Evolutionary conservation across 1,284 basidiomycete species (phyloP), one percentile per base, ranked within the genome.

Genomic region (Hemileia vastatrix): DNA sequence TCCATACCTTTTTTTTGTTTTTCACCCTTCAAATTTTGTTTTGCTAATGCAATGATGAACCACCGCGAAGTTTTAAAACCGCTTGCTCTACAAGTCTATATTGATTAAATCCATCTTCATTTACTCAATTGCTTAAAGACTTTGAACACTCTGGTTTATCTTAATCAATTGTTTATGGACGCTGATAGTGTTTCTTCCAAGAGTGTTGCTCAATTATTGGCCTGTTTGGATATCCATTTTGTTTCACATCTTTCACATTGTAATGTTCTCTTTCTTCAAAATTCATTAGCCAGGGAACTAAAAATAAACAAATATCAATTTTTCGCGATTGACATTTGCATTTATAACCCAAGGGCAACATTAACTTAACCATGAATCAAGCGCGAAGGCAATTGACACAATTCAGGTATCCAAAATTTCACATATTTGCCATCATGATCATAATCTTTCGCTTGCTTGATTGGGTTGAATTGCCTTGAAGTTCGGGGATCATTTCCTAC

Each of bases 371-470:
- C 49, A 57, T 77, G 77, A 11, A 77, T 68, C 33, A 68, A 68
- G 51, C 68, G 63, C 9, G 68, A 45, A 19, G 75, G 74, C 40
- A 81, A 68, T 15, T 74, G 69, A 33, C 75, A 70, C 24, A 82
- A 75, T 54, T 78, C 76, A 0, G 79, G 79, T 1, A 81, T 70
- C 81, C 81, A 83, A 21, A 75, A 71, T 64, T 76, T 75, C 65
- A 81, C 77, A 67, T 81, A 81, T 32, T 79, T 76, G 13, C 77
- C 79, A n/a, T 78, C 63, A 2, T 77, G 71, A 66, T 81, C 80
- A 72, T 81, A 81, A 64, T 81, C 80, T 58, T 77, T 77, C 5
- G 78, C 79, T 69, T 83, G 81, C 71, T 82, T 82, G 73, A 83
- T 78, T 11, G 78, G 80, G 70, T 82, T 82, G 76, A 82, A 82